phyloP scores from a whole-genome alignment of 805 yeast species.

The Candida alai region DNA sequence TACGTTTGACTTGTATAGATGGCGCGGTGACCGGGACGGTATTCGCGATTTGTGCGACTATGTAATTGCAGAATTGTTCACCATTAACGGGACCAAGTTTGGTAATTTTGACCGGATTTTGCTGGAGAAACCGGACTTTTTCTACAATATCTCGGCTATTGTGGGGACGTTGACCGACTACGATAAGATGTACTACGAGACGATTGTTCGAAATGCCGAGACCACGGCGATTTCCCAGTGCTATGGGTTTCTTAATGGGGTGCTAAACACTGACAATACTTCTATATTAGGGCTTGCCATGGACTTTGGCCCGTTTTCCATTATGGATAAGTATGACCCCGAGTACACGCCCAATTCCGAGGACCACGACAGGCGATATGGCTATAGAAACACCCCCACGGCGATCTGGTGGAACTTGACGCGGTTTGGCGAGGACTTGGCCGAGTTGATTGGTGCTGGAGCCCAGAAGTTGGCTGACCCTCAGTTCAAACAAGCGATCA shows the following conservation, averaged over 20 bases:
- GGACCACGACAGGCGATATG: conserved; percentile 67
- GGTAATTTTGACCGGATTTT: conserved; percentile 22
- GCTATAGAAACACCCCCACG: conserved; percentile 79
- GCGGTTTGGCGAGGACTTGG: conserved; percentile 78
- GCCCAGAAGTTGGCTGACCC: conserved; percentile 45
- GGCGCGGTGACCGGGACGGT: conserved; percentile 66
- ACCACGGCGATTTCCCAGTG: conserved; percentile 84
- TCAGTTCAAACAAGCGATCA: conserved; percentile 35
- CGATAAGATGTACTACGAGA: conserved; percentile 68
- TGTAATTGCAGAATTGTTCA: conserved; percentile 62
- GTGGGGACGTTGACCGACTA: conserved; percentile 50
- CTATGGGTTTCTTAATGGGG: conserved; percentile 93
- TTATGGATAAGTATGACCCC: conserved; percentile 82
- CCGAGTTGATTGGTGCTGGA: conserved; percentile 77
- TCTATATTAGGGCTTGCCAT: conserved; percentile 83
- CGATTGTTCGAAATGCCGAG: conserved; percentile 67
- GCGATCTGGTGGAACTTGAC: conserved; percentile 92
- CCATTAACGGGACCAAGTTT: conserved; percentile 25
- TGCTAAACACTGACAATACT: conserved; percentile 90
- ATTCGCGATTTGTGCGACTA: conserved; percentile 65
- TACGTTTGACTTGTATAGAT: conserved; percentile 76
- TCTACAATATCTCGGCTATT: conserved; percentile 14
- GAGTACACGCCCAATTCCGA: conserved; percentile 86
- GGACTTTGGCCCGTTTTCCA: conserved; percentile 94
- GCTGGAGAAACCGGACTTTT: conserved; percentile 18